These are phyloP conservation scores for Arthrinium puccinioides DNA, from an alignment of 2,329 filamentous ascomycete species.

Conservation along the genomic window DNA sequence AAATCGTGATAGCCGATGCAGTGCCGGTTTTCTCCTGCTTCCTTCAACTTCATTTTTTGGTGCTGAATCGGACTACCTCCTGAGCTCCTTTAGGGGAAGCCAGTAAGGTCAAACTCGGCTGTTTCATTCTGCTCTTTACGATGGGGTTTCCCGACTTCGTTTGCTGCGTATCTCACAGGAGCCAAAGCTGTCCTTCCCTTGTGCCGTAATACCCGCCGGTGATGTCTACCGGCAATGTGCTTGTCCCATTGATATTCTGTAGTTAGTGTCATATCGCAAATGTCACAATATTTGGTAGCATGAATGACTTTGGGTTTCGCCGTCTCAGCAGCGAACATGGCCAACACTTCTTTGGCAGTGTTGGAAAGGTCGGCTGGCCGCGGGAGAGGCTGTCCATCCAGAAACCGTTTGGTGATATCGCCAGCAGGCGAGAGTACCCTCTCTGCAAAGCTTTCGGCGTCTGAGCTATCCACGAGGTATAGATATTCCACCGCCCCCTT, in stretches of 20 bases:
- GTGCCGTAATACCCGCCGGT: conserved; percentile 20
- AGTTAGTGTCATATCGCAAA: conserved; percentile 59
- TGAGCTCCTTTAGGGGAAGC: too few species aligned
- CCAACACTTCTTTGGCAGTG: conserved; percentile 48
- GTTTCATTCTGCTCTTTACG: too few species aligned
- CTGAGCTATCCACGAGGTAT: conserved; percentile 76
- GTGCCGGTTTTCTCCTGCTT: too few species aligned
- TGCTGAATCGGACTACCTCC: too few species aligned
- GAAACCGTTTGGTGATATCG: conserved; percentile 54
- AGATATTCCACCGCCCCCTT: conserved; percentile 49
- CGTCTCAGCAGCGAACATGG: conserved; percentile 48
- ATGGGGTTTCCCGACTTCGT: too few species aligned
- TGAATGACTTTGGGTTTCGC: conserved; percentile 35
- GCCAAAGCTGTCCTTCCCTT: conserved; percentile 21
- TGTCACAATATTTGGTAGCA: conserved; percentile 53
- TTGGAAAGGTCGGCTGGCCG: conserved; percentile 39
- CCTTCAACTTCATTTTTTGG: too few species aligned
- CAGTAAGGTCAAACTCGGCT: too few species aligned
- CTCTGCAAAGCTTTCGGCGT: conserved; percentile 52
- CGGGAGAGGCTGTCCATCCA: conserved; percentile 49
- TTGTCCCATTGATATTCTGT: conserved; percentile 44
- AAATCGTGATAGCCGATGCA: too few species aligned
- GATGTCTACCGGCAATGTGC: conserved; percentile 36
- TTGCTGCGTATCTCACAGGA: conserved; percentile 7
- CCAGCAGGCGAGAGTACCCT: conserved; percentile 61